Conservation (phyloP, 768 basidiomycete species). For the Rhodosporidiobolus odoratus region DNA sequence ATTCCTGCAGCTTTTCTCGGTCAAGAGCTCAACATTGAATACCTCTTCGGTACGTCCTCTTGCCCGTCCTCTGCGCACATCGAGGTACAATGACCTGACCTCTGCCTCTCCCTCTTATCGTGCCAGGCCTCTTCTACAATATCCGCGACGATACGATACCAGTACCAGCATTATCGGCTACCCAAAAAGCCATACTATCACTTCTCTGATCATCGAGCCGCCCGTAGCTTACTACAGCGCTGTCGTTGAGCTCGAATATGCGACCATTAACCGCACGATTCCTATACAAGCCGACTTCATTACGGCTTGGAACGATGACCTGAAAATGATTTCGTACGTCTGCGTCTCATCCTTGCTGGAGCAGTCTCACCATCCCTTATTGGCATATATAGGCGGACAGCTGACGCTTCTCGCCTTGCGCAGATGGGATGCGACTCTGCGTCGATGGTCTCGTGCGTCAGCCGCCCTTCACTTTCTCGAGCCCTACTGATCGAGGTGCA, state of each 20-base stretch:
- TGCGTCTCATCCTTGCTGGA: neutral
- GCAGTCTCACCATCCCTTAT: too few relatives aligned
- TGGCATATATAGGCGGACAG: too few relatives aligned
- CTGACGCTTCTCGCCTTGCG: too few relatives aligned
- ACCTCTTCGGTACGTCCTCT: constrained; percentile 3
- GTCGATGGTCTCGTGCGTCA: neutral
- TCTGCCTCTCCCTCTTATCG: neutral
- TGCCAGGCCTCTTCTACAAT: neutral
- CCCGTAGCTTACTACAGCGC: neutral
- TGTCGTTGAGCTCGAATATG: neutral
- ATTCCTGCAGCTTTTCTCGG: neutral
- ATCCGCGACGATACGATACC: neutral
- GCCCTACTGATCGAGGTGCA: too few relatives aligned
- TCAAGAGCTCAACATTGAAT: constrained; percentile 1
- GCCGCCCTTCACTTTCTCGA: too few relatives aligned
- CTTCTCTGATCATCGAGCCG: constrained; percentile 5
- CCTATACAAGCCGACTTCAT: constrained; percentile 1
- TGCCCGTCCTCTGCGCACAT: neutral
- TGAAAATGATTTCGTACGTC: neutral
- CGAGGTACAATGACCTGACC: neutral
- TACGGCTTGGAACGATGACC: constrained; percentile 6
- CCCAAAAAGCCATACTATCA: neutral
- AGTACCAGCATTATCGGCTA: neutral
- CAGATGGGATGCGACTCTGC: constrained; percentile 6
- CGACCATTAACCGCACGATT: neutral